phyloP scores from a whole-genome alignment of 192 early-diverging fungal species.

The Gamsiella multidivaricata region DNA sequence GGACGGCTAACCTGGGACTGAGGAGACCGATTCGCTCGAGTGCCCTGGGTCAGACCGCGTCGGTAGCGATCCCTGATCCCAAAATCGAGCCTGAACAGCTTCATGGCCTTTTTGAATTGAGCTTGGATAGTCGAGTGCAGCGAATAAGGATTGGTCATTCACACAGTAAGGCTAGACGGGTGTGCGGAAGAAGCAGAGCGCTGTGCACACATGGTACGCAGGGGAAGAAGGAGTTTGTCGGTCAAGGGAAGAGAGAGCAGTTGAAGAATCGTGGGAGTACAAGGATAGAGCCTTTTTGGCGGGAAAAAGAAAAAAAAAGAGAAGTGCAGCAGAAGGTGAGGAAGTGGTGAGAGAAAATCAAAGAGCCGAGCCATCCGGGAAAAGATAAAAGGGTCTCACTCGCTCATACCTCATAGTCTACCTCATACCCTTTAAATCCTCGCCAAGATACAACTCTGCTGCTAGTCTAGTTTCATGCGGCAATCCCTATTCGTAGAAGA shows the following conservation, averaged over 20 bases:
- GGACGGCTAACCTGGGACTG: conserved; percentile 26
- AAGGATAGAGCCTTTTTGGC: no score
- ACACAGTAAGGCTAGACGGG: no score
- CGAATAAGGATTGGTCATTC: no score
- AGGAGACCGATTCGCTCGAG: conserved; percentile 25
- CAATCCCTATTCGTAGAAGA: not conserved
- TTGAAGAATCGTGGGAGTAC: no score
- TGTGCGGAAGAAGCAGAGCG: no score
- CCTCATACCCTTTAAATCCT: no score
- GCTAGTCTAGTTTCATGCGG: conserved; percentile 10
- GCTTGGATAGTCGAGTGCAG: no score
- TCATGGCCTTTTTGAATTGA: no score
- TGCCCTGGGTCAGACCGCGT: conserved; percentile 35
- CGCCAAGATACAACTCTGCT: no score
- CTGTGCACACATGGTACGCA: not conserved
- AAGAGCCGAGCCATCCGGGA: no score
- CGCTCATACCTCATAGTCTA: no score
- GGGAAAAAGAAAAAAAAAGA: not conserved
- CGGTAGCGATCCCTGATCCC: conserved; percentile 47
- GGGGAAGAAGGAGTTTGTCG: not conserved
- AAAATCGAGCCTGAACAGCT: conserved; percentile 45
- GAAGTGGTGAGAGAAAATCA: not conserved
- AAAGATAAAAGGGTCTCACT: not conserved
- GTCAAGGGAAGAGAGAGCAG: not conserved
- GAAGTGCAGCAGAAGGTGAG: not conserved